Evolutionary conservation across 257 asterid species (phyloP), one percentile per base, ranked within the genome.

Genomic region (Plantago elongata): DNA sequence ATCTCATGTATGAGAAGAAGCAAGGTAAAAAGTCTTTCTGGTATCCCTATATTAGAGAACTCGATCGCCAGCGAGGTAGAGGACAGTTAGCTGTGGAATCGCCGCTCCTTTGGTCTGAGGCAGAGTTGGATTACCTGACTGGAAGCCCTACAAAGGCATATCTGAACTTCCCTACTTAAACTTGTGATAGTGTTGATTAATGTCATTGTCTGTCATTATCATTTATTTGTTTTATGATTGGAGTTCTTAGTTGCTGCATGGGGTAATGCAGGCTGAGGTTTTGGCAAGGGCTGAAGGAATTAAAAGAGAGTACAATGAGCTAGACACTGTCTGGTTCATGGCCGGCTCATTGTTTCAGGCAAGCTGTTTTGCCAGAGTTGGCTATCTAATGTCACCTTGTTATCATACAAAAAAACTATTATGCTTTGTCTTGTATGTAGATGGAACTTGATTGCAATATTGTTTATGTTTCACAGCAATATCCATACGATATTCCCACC

Each of bases 311-410:
- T 93, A 85, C 77, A 82, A 81, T 63, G 99, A 93, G 83, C 97
- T 93, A 58, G 97, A 93, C 78, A 93, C 97, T 13, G 96, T 93
- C 68, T 93, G 99, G 97, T 93, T 93, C 80, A 93, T 93, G 99
- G 99, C 97, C 65, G 99, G 99, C 46, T 93, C 99, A 6, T 73
- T 93, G 51, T 93, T 93, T 81, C 88, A 89, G 94, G 99, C 80
- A 48, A 51, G 49, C 46, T 73, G 42, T 60, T 47, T 50, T 46
- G 51, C 48, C 43, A 13, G 15, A 13, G 44, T 7, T 11, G 15
- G 13, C 63, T 56, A 37, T 56, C 15, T 61, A 29, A 30, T 47
- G 38, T 40, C 42, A 30, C 29, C 37, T 16, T 64, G 51, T n/a
- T 50, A 11, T 47, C 13, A 12, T 12, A 49, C 48, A 46, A 46